phyloP scores from a whole-genome alignment of 805 yeast genomes.

The Kodamaea neixiangensis region DNA sequence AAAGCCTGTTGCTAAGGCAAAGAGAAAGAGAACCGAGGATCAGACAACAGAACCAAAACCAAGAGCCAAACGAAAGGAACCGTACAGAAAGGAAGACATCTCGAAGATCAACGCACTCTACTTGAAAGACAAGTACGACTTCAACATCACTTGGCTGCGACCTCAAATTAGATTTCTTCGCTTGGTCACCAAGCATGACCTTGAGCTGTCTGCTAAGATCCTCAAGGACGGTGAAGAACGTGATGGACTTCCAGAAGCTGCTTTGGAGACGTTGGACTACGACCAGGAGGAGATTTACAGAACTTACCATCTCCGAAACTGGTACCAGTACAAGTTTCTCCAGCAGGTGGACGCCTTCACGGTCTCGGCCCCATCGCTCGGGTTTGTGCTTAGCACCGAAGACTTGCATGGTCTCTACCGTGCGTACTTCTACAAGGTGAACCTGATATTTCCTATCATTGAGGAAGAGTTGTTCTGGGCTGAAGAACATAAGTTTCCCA shows the following conservation, averaged over 20 bases:
- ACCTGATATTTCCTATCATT: constrained; percentile 43
- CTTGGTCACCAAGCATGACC: constrained; percentile 2
- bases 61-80: neutral
- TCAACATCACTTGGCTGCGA: constrained; percentile 12
- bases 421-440: constrained; percentile 41
- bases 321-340: constrained; percentile 22
- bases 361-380: constrained; percentile 25
- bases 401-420: constrained; percentile 25
- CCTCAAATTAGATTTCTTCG: constrained; percentile 6
- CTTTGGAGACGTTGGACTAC: neutral
- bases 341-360: constrained; percentile 40
- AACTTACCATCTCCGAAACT: constrained; percentile 5
- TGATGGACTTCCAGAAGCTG: constrained; percentile 2
- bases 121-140: constrained; percentile 10
- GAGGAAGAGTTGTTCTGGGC: constrained; percentile 41
- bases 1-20: neutral
- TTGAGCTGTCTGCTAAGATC: neutral
- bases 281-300: neutral
- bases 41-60: neutral
- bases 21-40: neutral
- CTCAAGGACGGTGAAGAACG: neutral
- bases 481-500: constrained; percentile 38
- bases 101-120: constrained; percentile 6
- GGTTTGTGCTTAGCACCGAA: neutral
- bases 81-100: neutral